phyloP scores from a whole-genome alignment of 805 yeast species.

The Saccharomyces eubayanus region DNA sequence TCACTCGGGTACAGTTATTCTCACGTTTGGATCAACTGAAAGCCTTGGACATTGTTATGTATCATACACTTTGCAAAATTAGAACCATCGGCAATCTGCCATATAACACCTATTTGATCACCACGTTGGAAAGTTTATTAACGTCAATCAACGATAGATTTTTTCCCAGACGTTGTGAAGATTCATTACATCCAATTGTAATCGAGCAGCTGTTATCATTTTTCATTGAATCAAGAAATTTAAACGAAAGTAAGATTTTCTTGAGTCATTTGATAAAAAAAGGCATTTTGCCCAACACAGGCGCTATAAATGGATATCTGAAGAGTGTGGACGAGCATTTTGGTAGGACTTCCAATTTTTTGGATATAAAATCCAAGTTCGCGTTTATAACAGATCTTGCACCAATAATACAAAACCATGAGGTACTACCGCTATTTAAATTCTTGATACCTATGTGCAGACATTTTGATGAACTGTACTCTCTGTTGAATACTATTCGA shows the following conservation, averaged over 20 bases:
- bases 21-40: constrained; percentile 14
- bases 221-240: constrained; percentile 6
- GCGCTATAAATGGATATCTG: constrained; percentile 10
- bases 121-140: constrained; percentile 6
- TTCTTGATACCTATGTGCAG: constrained; percentile 17
- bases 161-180: constrained; percentile 5
- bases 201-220: constrained; percentile 10
- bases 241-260: constrained; percentile 11
- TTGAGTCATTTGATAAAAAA: constrained; percentile 9
- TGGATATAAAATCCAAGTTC: constrained; percentile 7
- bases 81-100: constrained; percentile 2
- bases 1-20: constrained; percentile 14
- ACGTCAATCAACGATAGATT: constrained; percentile 10
- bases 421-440: constrained; percentile 8
- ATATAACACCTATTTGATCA: constrained; percentile 1
- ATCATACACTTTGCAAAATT: constrained; percentile 7
- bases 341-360: background rate
- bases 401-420: constrained; percentile 12
- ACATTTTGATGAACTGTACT: constrained; percentile 17
- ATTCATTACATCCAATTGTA: constrained; percentile 9
- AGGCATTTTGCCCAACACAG: constrained; percentile 10
- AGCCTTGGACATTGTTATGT: constrained; percentile 13
- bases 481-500: constrained; percentile 10
- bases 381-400: constrained; percentile 17
- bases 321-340: constrained; percentile 5